These are phyloP conservation scores for Cladophialophora chaetospira DNA, from an alignment of 2,329 filamentous ascomycete genomes.

Conservation along the genomic window DNA sequence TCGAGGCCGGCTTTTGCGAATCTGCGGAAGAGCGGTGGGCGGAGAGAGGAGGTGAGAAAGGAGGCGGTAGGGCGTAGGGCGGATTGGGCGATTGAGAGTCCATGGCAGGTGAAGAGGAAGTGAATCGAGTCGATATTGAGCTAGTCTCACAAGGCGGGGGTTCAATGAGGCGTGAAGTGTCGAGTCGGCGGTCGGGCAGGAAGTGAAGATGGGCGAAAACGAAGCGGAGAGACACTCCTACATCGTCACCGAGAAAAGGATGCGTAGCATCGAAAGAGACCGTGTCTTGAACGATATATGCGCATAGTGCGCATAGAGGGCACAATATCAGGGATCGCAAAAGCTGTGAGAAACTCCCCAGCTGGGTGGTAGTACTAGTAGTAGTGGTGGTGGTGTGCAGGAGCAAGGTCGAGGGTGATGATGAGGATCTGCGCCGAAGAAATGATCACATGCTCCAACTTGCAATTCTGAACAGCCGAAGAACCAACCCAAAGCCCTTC, in stretches of 20 bases:
- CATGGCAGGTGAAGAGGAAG: conserved; percentile 13
- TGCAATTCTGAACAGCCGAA: conserved; percentile 1
- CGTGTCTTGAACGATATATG: background rate
- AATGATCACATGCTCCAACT: conserved; percentile 21
- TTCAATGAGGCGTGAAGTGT: background rate
- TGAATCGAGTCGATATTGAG: background rate
- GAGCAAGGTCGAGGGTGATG: conserved; percentile 1
- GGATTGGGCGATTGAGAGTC: conserved; percentile 27
- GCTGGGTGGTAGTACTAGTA: too few relatives aligned
- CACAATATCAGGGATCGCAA: too few relatives aligned
- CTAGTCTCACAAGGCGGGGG: background rate
- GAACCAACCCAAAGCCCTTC: background rate
- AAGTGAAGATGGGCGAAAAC: background rate
- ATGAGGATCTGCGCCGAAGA: conserved; percentile 3
- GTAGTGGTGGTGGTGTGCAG: background rate
- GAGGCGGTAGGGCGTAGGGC: conserved; percentile 27
- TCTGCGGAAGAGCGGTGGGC: conserved; percentile 27
- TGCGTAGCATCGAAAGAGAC: background rate
- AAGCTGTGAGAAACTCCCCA: too few relatives aligned
- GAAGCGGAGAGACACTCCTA: background rate
- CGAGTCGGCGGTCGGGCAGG: background rate
- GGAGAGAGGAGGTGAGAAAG: conserved; percentile 29
- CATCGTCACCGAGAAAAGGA: conserved; percentile 1
- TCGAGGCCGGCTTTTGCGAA: conserved; percentile 30
- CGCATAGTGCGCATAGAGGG: too few relatives aligned